Evolutionary conservation across 257 asterid species (phyloP).

Genomic region (Solanum pinnatisectum): DNA sequence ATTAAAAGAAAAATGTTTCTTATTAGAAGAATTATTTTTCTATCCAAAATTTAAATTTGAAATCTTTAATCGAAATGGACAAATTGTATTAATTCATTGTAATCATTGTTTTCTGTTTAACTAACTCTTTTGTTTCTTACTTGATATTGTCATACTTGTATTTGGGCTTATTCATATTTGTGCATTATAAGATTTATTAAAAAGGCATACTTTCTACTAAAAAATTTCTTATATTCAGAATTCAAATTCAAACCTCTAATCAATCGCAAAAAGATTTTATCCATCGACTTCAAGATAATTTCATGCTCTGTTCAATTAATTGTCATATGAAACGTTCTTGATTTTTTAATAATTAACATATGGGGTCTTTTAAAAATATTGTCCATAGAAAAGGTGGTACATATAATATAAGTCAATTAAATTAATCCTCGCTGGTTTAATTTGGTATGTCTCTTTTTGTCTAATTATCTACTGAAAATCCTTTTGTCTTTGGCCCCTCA

Average conservation of each 20-base stretch:
- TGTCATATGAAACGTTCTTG: not conserved
- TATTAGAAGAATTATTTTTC: not conserved
- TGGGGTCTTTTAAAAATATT: not conserved
- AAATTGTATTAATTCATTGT: not conserved
- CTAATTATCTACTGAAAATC: not conserved
- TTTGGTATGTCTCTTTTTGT: not conserved
- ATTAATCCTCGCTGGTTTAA: not conserved
- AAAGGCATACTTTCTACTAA: not conserved
- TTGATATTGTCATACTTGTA: not conserved
- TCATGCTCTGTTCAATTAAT: not conserved
- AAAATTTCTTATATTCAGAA: rapidly evolving
- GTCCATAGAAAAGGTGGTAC: not conserved
- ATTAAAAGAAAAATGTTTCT: not conserved
- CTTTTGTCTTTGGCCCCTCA: not conserved
- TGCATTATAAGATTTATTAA: not conserved
- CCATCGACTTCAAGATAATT: not conserved
- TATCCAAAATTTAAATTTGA: not conserved
- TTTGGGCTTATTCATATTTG: not conserved
- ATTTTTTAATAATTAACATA: not conserved
- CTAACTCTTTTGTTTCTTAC: not conserved
- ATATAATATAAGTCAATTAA: not conserved
- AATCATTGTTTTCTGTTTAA: not conserved
- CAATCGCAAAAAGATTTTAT: not conserved
- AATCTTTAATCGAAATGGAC: no score
- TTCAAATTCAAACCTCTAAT: not conserved